Base-by-base conservation (phyloP, 1,284 basidiomycete genomes). In the Stygiomarasmius scandens region DNA sequence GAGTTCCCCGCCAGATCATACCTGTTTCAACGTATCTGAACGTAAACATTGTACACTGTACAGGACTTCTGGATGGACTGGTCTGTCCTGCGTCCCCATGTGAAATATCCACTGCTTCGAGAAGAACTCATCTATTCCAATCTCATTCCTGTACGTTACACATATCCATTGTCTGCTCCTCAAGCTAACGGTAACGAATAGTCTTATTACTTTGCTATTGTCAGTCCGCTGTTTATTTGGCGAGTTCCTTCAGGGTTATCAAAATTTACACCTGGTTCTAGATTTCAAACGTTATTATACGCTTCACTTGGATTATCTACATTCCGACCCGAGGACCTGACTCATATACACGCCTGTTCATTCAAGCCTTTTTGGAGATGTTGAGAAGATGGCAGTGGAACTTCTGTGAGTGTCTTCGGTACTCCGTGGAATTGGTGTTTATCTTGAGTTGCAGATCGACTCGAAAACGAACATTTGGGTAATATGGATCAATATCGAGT, bases 341-440 rank as follows among this genome's bases (percentile, higher is more conserved):
- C 63, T 72, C 81, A 54, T 77, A 81, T 52, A 54, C 90, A 23
- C 81, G 90, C 20, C 76, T 83, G 0, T 95, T 93, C 71, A 76
- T 93, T 53, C 84, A 78, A 8, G 93, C 81, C 0, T 65, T 89
- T 54, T 68, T 93, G 32, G 95, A 98, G 69, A 85, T 95, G 75
- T 67, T 94, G 2, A 77, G 95, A 32, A 81, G 95, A 52, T 88
- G 86, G 74, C 91, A 92, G 64, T 98, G 95, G 95, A 97, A 97
- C 72, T 93, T 96, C 68, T 90, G 93, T 94, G 59, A 67, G 87
- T 73, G 16, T 52, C 38, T 34, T 20, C 29, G 48, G 38, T 54
- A 45, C 45, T 46, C 43, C 19, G 22, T 55, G 20, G 43, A 27
- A 52, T 50, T 16, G 49, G 23, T 11, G 47, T 5, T 19, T 9